Evolutionary conservation across 225 moss, liverwort and hornwort genomes (phyloP).

Genomic region (Ulota crispa): DNA sequence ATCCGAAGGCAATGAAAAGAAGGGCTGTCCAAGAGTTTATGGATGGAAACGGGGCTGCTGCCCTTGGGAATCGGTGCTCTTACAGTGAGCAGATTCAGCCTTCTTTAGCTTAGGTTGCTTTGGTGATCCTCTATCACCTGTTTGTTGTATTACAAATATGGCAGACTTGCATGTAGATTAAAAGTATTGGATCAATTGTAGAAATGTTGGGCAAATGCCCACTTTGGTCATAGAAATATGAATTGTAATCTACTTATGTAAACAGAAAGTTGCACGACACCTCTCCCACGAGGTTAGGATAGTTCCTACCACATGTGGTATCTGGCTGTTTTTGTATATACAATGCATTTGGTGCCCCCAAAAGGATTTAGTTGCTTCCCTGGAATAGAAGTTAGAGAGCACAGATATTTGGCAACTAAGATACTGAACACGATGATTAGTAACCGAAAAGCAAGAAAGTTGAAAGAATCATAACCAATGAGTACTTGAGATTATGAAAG

Average conservation of each 20-base stretch:
- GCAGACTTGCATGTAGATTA: constrained; percentile 46
- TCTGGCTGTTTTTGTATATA: background rate
- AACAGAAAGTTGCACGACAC: background rate
- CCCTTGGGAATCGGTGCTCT: constrained; percentile 59
- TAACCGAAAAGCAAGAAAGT: background rate
- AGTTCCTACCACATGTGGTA: background rate
- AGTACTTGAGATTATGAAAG: background rate
- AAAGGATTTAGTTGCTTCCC: too few species aligned
- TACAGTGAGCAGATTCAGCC: constrained; percentile 49
- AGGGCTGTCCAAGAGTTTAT: constrained; percentile 93
- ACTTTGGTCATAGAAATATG: constrained; percentile 23
- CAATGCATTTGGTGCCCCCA: too few species aligned
- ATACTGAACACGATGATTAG: background rate
- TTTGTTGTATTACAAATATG: constrained; percentile 1
- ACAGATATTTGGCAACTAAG: background rate
- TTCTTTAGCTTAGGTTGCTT: constrained; percentile 24
- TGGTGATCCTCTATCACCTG: constrained; percentile 15
- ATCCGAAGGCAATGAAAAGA: constrained; percentile 94
- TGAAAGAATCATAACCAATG: background rate
- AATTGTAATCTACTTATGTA: constrained; percentile 15
- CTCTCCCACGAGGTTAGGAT: background rate
- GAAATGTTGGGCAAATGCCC: constrained; percentile 40
- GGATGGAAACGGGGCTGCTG: constrained; percentile 53
- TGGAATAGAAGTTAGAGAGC: background rate
- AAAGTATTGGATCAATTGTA: constrained; percentile 36